A percentile compares a stretch with the other conserved stretches of the same genome.
phyloP scores from a whole-genome alignment of 2,329 filamentous ascomycete genomes.

The Apiospora kogelbergensis region DNA sequence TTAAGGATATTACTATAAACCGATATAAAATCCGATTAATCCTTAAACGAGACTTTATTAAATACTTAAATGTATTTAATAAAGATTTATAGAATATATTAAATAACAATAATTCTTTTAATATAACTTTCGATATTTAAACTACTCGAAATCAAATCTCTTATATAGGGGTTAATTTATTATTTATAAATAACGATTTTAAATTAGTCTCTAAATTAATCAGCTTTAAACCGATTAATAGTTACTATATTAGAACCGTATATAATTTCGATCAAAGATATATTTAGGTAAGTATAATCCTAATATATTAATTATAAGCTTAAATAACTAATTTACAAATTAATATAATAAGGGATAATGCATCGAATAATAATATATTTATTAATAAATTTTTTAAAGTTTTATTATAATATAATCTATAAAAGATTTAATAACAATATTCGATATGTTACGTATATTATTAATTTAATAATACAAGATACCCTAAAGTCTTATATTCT shows the following conservation, averaged over 20 bases:
- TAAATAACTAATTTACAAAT: no score
- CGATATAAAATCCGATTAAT: not conserved
- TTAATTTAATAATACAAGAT: not conserved
- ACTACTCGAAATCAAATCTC: conserved; percentile 16
- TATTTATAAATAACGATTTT: conserved; percentile 14
- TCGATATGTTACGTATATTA: not conserved
- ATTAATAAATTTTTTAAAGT: not conserved
- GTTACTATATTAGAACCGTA: not conserved
- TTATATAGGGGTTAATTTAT: conserved; percentile 7
- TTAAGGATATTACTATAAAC: not conserved
- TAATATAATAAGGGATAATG: no score
- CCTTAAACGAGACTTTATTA: not conserved
- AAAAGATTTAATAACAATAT: not conserved
- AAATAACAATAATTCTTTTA: not conserved
- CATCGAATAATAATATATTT: no score
- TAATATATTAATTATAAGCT: no score
- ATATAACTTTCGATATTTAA: not conserved
- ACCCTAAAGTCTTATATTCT: not conserved
- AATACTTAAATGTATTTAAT: not conserved
- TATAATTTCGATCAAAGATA: no score
- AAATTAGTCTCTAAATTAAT: conserved; percentile 26
- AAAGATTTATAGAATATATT: no score
- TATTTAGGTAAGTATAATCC: no score
- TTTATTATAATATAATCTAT: not conserved
- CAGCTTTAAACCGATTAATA: conserved; percentile 17